Base-by-base conservation (phyloP, 140 eudicot species). In the Senecio squalidus region DNA sequence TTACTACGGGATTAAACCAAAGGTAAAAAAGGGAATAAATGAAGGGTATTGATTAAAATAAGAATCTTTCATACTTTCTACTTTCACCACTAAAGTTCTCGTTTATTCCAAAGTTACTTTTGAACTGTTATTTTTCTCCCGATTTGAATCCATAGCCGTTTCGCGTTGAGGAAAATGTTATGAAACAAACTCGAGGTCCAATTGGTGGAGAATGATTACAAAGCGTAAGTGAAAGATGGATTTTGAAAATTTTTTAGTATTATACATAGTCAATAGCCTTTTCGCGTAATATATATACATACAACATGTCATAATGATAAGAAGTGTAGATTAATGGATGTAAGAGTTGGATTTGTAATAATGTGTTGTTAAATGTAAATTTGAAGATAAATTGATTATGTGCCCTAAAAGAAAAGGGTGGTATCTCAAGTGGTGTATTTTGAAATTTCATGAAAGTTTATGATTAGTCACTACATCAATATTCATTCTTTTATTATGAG, bases 1-100 rank as follows among this genome's bases (percentile, higher is more conserved):
- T 55, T 86, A 82, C 74, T 80, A 86, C 13, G 95, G 95, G 20
- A 67, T 86, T 0, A 60, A 66, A 25, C 49, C 81, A 9, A 79
- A 80, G 91, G 83, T 53, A 51, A 79, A 74, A 71, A 67, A 55
- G 73, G 95, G 64, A 70, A 62, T 14, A n/a, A n/a, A n/a, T n/a
- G n/a, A n/a, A n/a, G n/a, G n/a, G n/a, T 13, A 36, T 26, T 5
- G 63, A 31, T 0, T 48, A 29, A 8, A 64, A 60, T 69, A 51
- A 29, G 34, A n/a, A n/a, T n/a, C n/a, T 33, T 8, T 40, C 21
- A 29, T 13, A 22, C 15, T 64, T 43, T 16, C 8, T n/a, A 1
- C 9, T 10, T 58, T 66, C 11, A 7, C 48, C 38, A 18, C 44
- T 1, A 4, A 49, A 66, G 30, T 65, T 73, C 15, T 3, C 0